Evolutionary conservation across 2,329 filamentous ascomycete species (phyloP).

Genomic region (Paraconiothyrium brasiliense): DNA sequence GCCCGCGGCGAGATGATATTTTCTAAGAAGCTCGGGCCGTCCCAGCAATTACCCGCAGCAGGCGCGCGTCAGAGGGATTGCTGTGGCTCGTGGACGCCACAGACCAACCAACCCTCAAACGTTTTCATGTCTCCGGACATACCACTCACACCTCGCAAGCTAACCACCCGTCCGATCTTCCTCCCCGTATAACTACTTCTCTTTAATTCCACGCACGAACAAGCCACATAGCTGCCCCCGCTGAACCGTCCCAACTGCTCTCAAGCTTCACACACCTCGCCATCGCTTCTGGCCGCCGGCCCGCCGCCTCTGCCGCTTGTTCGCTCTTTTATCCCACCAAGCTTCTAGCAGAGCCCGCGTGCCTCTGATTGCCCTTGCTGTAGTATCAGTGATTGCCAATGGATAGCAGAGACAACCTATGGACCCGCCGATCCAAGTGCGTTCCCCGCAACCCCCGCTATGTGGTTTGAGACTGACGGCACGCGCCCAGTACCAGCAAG

Average conservation of each 20-base stretch:
- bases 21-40: slow-evolving; percentile 28
- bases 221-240: slow-evolving; percentile 5
- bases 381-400: slow-evolving; percentile 40
- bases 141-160: slow-evolving; percentile 26
- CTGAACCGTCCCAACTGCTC: slow-evolving; percentile 20
- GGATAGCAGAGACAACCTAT: slow-evolving; percentile 62
- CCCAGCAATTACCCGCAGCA: slow-evolving; percentile 23
- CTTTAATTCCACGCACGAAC: neutral
- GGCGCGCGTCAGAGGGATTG: slow-evolving; percentile 28
- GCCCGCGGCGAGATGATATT: slow-evolving; percentile 30
- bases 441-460: slow-evolving; percentile 44
- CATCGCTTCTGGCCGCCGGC: slow-evolving; percentile 32
- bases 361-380: slow-evolving; percentile 19
- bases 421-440: slow-evolving; percentile 86
- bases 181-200: neutral
- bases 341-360: slow-evolving; percentile 34
- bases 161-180: slow-evolving; percentile 23
- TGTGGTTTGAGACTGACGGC: slow-evolving; percentile 38
- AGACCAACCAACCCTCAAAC: slow-evolving; percentile 33
- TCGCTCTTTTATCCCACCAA: slow-evolving; percentile 48
- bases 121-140: slow-evolving; percentile 35
- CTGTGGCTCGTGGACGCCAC: slow-evolving; percentile 25
- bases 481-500: slow-evolving; percentile 75
- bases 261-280: slow-evolving; percentile 17
- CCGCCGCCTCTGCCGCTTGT: slow-evolving; percentile 43